Base-by-base conservation (phyloP, 2,329 filamentous ascomycete species). In the Colletotrichum melonis region DNA sequence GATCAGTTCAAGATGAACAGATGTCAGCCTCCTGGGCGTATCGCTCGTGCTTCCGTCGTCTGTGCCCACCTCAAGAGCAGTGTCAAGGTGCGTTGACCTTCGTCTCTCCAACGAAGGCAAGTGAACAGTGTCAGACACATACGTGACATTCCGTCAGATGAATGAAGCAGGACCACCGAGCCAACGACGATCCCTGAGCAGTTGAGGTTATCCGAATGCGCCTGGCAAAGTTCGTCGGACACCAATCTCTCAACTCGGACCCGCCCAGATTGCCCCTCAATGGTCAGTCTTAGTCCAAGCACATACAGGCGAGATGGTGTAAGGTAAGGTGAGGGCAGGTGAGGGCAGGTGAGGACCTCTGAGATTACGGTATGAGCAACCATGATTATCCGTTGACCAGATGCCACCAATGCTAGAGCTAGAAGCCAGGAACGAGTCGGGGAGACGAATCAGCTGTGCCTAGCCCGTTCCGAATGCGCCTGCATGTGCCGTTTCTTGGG, bases 181-280 rank as follows among this genome's bases (percentile, higher is more conserved):
- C 52, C 52, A 52, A 46, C 16, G 24, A 57, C 52, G 38, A 46
- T 28, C 49, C 52, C 32, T 52, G 24, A 30, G 32, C 16, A 12
- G 22, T 57, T 26, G 52, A 65, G 5, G 35, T 65, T 65, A 38
- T 65, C 63, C 63, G 63, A 65, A 65, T 65, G 52, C 52, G 63
- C 63, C 42, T 64, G 22, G 19, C 30, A 12, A 38, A 55, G 30
- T 54, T 55, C 62, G n/a, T 55, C 62, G 28, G 62, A 38, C 54
- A 8, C n/a, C 19, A 16, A 35, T 55, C 62, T 38, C 30, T 55
- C 32, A 42, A 64, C 30, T 9, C 30, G 62, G 49, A 35, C 30
- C 62, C 54, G 49, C 62, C 32, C 32, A 35, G 22, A n/a, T 22
- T 14, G 30, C n/a, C n/a, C 46, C 22, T 28, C n/a, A 22, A 38